Percentiles rank a stretch among this genome's conserved stretches.
phyloP scores from a whole-genome alignment of 75 land plant species.

The Azolla pinnata region DNA sequence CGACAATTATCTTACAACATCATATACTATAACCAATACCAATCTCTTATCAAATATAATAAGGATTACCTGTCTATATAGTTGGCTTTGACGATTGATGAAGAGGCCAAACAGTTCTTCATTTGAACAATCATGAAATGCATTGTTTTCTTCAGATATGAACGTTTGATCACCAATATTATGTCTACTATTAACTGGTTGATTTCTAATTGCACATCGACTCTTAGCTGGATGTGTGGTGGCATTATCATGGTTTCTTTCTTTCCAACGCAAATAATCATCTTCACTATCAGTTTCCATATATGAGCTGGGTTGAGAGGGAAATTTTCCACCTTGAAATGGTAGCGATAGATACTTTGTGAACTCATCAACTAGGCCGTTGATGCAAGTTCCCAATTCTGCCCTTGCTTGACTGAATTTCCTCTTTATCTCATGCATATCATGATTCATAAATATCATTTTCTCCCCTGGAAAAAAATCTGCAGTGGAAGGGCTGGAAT shows the following conservation, averaged over 20 bases:
- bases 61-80: slow-evolving; percentile 12
- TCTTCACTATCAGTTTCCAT: neutral
- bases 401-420: slow-evolving; percentile 69
- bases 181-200: neutral
- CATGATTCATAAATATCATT: neutral
- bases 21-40: neutral
- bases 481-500: too few species aligned
- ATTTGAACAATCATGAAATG: slow-evolving; percentile 11
- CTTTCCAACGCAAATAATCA: slow-evolving; percentile 5
- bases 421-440: slow-evolving; percentile 43
- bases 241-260: neutral
- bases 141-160: slow-evolving; percentile 3
- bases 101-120: slow-evolving; percentile 15
- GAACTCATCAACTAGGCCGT: slow-evolving; percentile 57
- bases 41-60: neutral
- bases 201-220: neutral
- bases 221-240: neutral
- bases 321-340: slow-evolving; percentile 23
- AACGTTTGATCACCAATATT: slow-evolving; percentile 2
- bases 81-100: slow-evolving; percentile 7
- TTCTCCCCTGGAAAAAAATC: neutral
- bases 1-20: neutral
- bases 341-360: slow-evolving; percentile 36
- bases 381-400: slow-evolving; percentile 53
- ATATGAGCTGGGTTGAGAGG: slow-evolving; percentile 6